Evolutionary conservation across 2,329 filamentous ascomycete species (phyloP), one percentile per base, ranked within the genome.

Genomic region (Aspergillus sp.): DNA sequence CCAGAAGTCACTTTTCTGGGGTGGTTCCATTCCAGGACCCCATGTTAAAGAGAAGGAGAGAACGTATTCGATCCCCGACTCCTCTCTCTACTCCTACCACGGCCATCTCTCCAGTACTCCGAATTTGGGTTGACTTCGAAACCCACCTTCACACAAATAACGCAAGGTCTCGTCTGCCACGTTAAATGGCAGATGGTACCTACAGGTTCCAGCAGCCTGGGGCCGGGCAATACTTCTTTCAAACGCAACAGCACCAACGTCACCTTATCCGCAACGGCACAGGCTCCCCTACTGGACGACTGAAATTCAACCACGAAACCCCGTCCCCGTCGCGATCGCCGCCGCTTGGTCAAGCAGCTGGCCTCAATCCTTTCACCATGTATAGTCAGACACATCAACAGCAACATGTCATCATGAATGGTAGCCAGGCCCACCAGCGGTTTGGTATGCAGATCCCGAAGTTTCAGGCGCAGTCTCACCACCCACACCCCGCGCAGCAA

Each of bases 131-230:
- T 63, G 56, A 63, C 64, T 62, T 66, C 62, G 64, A 63, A 58
- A 62, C 65, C 49, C 54, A 60, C 59, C 62, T 58, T 56, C 68
- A 70, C 64, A 64, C 64, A 68, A 69, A 67, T 64, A 71, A 70
- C 63, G 62, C 68, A 66, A 71, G 74, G 74, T 76, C 71, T 74
- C 74, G 66, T 76, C 74, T 77, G 74, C 76, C 76, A 71, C 76
- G 75, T 76, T 80, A 80, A 76, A 81, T 81, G 78, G 78, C 78
- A 78, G 78, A 81, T 80, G 78, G 78, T 80, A 76, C 76, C 73
- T 80, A 79, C 75, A 77, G 78, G 74, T 80, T 78, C 77, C 78
- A 80, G 73, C 78, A 80, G 76, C 76, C 78, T 78, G 78, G 77
- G 73, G 76, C 77, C 75, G 78, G 78, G 74, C 78, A 77, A 67